Evolutionary conservation across 371 early-diverging fungal genomes (phyloP), one percentile per base, ranked within the genome.

Genomic region (Batkoa obscura): DNA sequence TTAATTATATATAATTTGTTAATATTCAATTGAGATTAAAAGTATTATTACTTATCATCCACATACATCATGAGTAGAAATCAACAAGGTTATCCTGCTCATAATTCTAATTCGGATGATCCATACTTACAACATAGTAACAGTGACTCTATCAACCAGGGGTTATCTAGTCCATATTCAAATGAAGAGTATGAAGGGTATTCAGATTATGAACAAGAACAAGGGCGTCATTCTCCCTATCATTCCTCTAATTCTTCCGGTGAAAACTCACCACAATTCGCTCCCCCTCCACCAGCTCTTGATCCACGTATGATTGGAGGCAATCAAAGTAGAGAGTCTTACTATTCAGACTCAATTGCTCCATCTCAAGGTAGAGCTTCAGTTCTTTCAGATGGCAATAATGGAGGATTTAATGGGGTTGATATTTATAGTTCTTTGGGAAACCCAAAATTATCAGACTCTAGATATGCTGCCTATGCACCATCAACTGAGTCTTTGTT

Each of bases 401-500:
- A 38, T 3, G 64, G 13, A 17, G 9, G 12, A 8, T 88, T 12
- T 71, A 30, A 39, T 17, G 65, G 69, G 32, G 68, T 82, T 6
- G 80, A 81, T 58, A 72, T 82, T 3, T 72, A 78, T 59, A 72
- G 78, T 41, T 64, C 75, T 31, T 64, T 76, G 0, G 69, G 76
- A 43, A 75, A 78, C 17, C 67, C 69, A 13, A 80, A 78, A 39
- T 31, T 53, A 5, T 53, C 53, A 10, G 80, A 81, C 39, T 76
- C 81, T 10, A 73, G 85, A 49, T 86, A 86, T 57, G 80, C 73
- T 47, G 72, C 71, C 0, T 84, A 77, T 55, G 81, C 83, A 0
- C 77, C 83, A 0, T 84, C 85, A 0, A 76, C 83, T 12, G 87
- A 83, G 38, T 83, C 85, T 1, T 71, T 84, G 57, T 63, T 81